These are phyloP conservation scores for Suillus subluteus DNA, from an alignment of 768 basidiomycete species.

Conservation along the genomic window DNA sequence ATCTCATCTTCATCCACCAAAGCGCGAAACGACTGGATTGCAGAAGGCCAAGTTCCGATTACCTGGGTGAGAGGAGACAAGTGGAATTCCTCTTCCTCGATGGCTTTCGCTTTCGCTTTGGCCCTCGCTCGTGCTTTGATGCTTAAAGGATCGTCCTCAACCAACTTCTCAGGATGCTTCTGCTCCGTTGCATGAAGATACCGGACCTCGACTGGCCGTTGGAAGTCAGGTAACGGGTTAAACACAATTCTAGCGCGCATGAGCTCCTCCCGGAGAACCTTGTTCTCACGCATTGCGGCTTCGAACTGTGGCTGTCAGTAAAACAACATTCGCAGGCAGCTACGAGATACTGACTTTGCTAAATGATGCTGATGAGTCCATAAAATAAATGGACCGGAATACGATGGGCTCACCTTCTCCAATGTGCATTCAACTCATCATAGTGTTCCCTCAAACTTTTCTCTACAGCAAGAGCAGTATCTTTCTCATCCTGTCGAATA, in stretches of 20 bases:
- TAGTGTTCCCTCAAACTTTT: conserved; percentile 57
- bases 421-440: conserved; percentile 46
- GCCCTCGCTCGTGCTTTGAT: conserved; percentile 18
- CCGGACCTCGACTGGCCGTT: conserved; percentile 27
- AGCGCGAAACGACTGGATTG: conserved; percentile 33
- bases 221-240: conserved; percentile 15
- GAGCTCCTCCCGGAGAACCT: conserved; percentile 31
- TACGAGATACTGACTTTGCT: conserved; percentile 38
- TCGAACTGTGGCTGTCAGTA: conserved; percentile 23
- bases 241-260: conserved; percentile 24
- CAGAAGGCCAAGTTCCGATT: conserved; percentile 28
- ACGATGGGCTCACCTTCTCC: conserved; percentile 37
- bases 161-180: conserved; percentile 21
- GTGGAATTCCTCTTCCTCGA: conserved; percentile 35
- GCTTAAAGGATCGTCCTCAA: conserved; percentile 17
- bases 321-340: conserved; percentile 27
- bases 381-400: conserved; percentile 12
- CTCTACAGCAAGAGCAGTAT: conserved; percentile 55
- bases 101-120: conserved; percentile 25
- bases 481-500: conserved; percentile 51
- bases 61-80: conserved; percentile 36
- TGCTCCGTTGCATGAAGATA: conserved; percentile 25
- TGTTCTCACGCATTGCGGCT: conserved; percentile 29
- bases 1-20: conserved; percentile 34
- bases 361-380: conserved; percentile 24